Evolutionary conservation across 75 land plant genomes (phyloP), one percentile per base, ranked within the genome.

Genomic region (Isoetes taiwanensis): DNA sequence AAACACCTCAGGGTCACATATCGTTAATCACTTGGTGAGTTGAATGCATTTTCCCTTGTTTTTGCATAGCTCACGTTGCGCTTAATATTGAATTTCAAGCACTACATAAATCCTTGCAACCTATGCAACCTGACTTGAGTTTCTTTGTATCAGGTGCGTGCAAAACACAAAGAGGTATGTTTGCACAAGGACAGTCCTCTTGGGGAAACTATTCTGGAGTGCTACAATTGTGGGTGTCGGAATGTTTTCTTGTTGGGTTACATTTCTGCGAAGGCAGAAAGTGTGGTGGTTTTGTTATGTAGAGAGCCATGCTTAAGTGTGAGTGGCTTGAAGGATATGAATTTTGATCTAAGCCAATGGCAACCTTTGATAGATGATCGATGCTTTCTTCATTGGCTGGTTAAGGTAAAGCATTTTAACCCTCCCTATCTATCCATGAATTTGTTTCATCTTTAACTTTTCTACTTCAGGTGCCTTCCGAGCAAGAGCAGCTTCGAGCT

Each of bases 241-340:
- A 94, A 94, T 82, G 99, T 94, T 1, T 94, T 94, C 55, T 75
- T 94, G 42, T 75, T 94, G 33, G 99, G 99, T 16, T 94, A 86
- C 46, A 94, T 94, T 29, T 82, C 99, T 58, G 90, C 99, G 8
- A 94, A 84, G 64, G 73, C 99, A 52, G 99, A 94, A 43, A 94
- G 96, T 56, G 99, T 94, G 41, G 96, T 94, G 34, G 99, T 94
- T 11, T 80, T 94, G 1, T 73, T 94, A 8, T 89, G 99, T 43
- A 59, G 96, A 33, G 99, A 89, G 59, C 99, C 99, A 62, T 89
- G 96, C 66, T 63, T 94, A 61, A 89, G 72, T 72, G 82, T 78
- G 1, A 90, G 85, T 68, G 99, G 93, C n/a, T 52, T 94, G 75
- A 94, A 94, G 56, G 99, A 94, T 62, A 94, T 94, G 99, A 94